phyloP scores from a whole-genome alignment of 2,329 filamentous ascomycete species.

The Aspergillus sp. region DNA sequence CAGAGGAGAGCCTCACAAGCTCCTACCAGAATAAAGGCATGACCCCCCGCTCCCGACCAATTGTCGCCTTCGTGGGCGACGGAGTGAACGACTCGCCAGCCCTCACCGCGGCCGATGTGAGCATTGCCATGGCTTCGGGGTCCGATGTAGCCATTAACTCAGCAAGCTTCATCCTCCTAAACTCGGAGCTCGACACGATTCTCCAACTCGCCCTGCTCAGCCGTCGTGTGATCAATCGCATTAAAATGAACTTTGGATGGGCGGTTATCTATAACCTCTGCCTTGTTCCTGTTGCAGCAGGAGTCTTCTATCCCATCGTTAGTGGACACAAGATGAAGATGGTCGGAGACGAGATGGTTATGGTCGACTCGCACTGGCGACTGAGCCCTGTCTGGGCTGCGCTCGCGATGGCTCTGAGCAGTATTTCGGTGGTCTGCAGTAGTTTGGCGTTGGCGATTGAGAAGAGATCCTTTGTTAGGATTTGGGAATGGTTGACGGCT shows the following conservation, averaged over 20 bases:
- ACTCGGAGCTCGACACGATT: constrained; percentile 67
- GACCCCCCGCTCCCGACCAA: constrained; percentile 46
- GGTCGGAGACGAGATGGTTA: constrained; percentile 29
- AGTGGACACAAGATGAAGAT: constrained; percentile 37
- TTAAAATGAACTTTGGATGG: constrained; percentile 85
- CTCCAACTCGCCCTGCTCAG: constrained; percentile 73
- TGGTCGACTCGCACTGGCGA: constrained; percentile 42
- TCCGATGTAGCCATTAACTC: constrained; percentile 81
- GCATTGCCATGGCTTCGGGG: constrained; percentile 77
- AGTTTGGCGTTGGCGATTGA: constrained; percentile 68
- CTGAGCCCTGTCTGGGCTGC: constrained; percentile 70
- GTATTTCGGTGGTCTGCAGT: constrained; percentile 82
- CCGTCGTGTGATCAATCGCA: constrained; percentile 69
- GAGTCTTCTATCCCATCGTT: constrained; percentile 67
- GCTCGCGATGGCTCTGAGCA: constrained; percentile 89
- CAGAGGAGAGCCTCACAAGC: neutral
- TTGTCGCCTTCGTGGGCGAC: constrained; percentile 82
- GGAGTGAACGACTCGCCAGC: constrained; percentile 86
- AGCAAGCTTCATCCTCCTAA: constrained; percentile 77
- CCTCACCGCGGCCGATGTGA: constrained; percentile 75
- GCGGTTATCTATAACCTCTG: constrained; percentile 78
- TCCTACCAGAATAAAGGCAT: constrained; percentile 11
- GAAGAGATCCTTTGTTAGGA: constrained; percentile 20
- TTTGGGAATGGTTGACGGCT: neutral
- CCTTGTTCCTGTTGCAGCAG: constrained; percentile 77